Base-by-base conservation (phyloP, 768 basidiomycete genomes). In the Fomitopsis serialis region DNA sequence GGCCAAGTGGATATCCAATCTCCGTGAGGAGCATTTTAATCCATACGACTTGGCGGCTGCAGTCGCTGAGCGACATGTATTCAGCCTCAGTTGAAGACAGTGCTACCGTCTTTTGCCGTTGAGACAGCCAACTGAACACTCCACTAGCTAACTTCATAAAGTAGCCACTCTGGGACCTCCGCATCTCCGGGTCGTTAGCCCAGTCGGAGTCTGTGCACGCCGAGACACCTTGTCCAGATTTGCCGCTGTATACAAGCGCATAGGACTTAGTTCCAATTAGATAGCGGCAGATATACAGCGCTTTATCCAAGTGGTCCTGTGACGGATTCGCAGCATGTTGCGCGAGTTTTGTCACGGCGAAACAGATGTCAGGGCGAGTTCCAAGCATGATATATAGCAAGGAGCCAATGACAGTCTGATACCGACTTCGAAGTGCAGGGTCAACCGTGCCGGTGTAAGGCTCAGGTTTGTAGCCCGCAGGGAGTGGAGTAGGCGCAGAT, bases 291-390 rank as follows among this genome's bases (percentile, higher is more conserved):
- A 54, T 24, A 25, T 44, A 44, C n/a, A 48, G 25, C 27, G 13
- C 42, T 22, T 42, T 34, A 7, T 19, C 35, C 17, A 36, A 34
- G 44, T 54, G 54, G 12, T 54, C 54, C 12, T 54, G 34, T 21
- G 42, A 44, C 23, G 72, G 74, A 47, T 72, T 69, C 4, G 61
- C 55, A 55, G 29, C 29, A 32, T 69, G 75, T 27, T 70, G 70
- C 3, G 65, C 55, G 0, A 78, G 58, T 1, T 58, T 55, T 1
- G 61, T 55, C 8, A 74, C 70, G 1, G 72, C 63, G 54, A 63
- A 74, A 0, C 69, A 59, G 35, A 77, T 75, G 53, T 77, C 73
- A 1, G 73, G 72, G 1, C 68, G 63, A 0, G 71, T 71, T 5
- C 59, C 63, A 1, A 69, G 35, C 53, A 54, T 54, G 13, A 54